Evolutionary conservation across 345 rosid genomes (phyloP).

Genomic region (Aegle marmelos): DNA sequence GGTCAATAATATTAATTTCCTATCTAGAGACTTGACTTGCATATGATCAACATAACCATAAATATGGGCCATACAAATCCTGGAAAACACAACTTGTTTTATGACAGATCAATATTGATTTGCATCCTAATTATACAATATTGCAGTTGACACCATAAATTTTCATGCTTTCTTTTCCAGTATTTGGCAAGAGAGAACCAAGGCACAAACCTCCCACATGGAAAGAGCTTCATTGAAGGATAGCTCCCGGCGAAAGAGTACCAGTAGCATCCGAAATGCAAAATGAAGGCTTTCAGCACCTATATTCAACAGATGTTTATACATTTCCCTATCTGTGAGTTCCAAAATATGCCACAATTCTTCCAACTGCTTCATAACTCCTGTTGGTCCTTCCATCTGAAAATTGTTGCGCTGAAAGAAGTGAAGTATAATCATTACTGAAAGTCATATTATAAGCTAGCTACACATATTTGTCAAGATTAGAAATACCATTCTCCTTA

Average conservation of each 20-base stretch:
- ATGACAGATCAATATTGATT: neutral
- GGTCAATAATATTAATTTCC: neutral
- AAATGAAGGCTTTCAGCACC: conserved; percentile 98
- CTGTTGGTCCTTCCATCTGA: conserved; percentile 89
- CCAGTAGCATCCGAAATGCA: conserved; percentile 92
- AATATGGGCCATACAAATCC: neutral
- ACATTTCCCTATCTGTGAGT: conserved; percentile 77
- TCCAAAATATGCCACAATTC: conserved; percentile 82
- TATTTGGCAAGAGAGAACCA: neutral
- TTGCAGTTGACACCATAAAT: neutral
- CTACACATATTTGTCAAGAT: conserved; percentile 10
- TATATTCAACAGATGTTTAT: conserved; percentile 65
- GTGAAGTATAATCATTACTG: conserved; percentile 18
- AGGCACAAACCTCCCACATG: conserved; percentile 89
- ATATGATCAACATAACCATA: neutral
- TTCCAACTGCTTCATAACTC: conserved; percentile 86
- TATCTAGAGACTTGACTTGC: neutral
- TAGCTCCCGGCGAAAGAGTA: conserved; percentile 78
- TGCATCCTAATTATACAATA: neutral
- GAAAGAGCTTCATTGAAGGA: conserved; percentile 76
- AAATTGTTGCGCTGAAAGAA: conserved; percentile 74
- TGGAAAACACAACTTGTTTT: neutral
- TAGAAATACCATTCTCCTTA: conserved; percentile 78
- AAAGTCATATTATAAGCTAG: conserved; percentile 13
- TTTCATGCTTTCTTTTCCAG: neutral